Evolutionary conservation across 179 eudicot species (phyloP), one percentile per base, ranked within the genome.

Genomic region (Spergularia azorica): DNA sequence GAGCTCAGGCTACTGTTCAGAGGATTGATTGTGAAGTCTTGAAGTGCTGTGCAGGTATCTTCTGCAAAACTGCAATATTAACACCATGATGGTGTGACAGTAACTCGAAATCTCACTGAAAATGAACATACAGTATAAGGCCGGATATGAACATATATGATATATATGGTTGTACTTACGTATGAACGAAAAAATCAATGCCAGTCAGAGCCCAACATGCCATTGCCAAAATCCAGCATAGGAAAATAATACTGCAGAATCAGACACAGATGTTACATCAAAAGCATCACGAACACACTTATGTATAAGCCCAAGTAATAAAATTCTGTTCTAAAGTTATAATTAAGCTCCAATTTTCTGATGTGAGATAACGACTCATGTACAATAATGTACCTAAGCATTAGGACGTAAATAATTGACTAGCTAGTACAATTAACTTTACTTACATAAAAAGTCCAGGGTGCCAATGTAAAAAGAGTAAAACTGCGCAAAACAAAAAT

Each of bases 171-270:
- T 16, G 14, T 67, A 81, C 95, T 86, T 73, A 92, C 97, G 74
- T 91, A 77, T 91, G 88, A 65, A 88, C 67, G 77, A 90, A 90
- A 87, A 83, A 91, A 83, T 93, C 90, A 7, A 89, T 65, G 65
- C 97, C 97, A 0, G 97, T 87, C 14, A 93, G 70, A 72, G 82
- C 70, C 97, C 97, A 93, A 62, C 88, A 86, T 4, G 90, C 77
- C 60, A 83, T 82, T 52, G 96, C 79, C 60, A 87, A 78, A 78
- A 88, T 87, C 96, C 97, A 92, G 81, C 89, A 90, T 46, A 83
- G 54, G 66, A 91, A 79, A 6, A 88, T 86, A 16, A 89, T 57
- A 36, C 97, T 92, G 91, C 73, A 76, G 36, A 39, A 58, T 15
- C 54, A 10, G 48, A 70, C 54, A 15, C 4, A 67, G 18, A 48